Evolutionary conservation across 345 rosid genomes (phyloP).

Genomic region (Atalantia buxifolia): DNA sequence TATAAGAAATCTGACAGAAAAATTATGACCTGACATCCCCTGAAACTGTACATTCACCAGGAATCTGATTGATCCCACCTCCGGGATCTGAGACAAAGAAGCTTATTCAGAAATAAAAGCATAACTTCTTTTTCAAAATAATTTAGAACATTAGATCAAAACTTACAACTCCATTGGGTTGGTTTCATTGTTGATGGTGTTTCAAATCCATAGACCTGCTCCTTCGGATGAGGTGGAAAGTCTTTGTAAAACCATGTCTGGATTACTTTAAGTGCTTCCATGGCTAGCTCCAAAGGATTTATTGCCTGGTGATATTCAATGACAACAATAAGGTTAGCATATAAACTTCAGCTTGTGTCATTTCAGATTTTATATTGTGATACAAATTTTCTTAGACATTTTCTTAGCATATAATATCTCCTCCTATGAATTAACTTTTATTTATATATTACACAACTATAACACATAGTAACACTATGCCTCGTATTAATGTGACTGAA

Average conservation of each 20-base stretch:
- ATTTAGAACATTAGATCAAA: constrained; percentile 2
- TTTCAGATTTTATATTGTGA: background rate
- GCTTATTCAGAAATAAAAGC: constrained; percentile 19
- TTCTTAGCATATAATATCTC: background rate
- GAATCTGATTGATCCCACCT: constrained; percentile 98
- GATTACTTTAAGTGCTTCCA: constrained; percentile 84
- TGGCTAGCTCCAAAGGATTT: constrained; percentile 82
- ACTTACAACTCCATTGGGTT: constrained; percentile 93
- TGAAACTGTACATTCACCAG: constrained; percentile 73
- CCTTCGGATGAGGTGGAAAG: constrained; percentile 81
- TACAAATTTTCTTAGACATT: background rate
- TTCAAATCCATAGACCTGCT: constrained; percentile 81
- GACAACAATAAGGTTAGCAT: background rate
- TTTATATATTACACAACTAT: background rate
- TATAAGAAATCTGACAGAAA: constrained; percentile 8
- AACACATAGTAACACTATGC: background rate
- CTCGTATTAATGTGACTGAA: background rate
- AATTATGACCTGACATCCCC: constrained; percentile 88
- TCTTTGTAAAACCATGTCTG: constrained; percentile 81
- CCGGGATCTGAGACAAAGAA: constrained; percentile 66
- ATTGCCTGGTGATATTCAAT: constrained; percentile 62
- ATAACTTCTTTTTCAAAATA: constrained; percentile 10
- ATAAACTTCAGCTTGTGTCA: background rate
- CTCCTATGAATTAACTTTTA: background rate
- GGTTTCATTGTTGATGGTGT: constrained; percentile 99